Evolutionary conservation across 106 monocot genomes (phyloP), one percentile per base, ranked within the genome.

Genomic region (Platanthera guangdongensis): DNA sequence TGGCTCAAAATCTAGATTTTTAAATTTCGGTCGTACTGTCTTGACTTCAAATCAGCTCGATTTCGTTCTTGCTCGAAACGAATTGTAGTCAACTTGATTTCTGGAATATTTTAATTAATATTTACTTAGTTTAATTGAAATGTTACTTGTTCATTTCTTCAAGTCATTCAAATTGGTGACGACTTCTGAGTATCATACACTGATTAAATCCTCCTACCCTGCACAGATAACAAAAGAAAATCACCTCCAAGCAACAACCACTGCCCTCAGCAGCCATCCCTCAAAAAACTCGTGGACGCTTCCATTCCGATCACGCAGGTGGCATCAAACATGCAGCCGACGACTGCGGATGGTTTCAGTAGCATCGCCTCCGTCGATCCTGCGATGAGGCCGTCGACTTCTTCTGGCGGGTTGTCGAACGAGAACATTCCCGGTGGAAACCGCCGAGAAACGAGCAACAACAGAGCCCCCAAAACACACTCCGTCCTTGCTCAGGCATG

Each of bases 401-500:
- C 84, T 3, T 53, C 86, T 22, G 88, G 83, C 12, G 84, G 79
- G 16, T 21, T 73, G 22, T 39, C 80, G 9, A 84, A 84, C 4
- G 81, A 84, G 10, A 79, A 45, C 13, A 18, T 50, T 21, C 15
- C 57, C 2, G 82, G 67, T 60, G 84, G 80, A 68, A 78, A 72
- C 32, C 75, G 75, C 73, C 80, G 69, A 74, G 83, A 90, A 0
- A 78, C 51, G 15, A 54, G 65, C 4, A 51, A 73, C 14, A 72
- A 51, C 57, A 71, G 51, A 72, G 49, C 63, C 16, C 76, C 79
- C 12, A 92, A 81, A 25, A 45, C 45, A 30, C 81, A 81, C 9
- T 16, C 82, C 0, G 76, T 81, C 47, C 84, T 97, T 2, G 81
- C 81, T 30, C 86, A 87, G 80, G 94, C 99, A 12, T 99, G 99